phyloP scores from a whole-genome alignment of 495 filamentous ascomycete genomes.

The Friedmanniomyces simplex region DNA sequence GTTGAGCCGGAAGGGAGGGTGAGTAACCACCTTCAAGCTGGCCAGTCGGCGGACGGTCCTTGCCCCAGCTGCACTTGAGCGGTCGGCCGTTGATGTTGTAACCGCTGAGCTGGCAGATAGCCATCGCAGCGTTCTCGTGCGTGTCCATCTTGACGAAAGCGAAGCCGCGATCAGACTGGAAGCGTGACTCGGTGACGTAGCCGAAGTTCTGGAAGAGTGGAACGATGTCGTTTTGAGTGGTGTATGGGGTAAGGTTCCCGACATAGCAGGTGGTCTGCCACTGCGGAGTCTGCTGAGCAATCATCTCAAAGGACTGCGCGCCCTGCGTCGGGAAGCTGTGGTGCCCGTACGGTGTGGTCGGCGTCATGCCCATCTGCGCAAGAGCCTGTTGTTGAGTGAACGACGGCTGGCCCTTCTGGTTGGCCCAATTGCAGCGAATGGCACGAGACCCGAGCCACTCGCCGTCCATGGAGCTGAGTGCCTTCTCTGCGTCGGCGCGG shows the following conservation, averaged over 20 bases:
- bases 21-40: slow-evolving; percentile 76
- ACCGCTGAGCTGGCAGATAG: slow-evolving; percentile 92
- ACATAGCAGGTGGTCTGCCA: slow-evolving; percentile 99
- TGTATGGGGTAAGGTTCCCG: slow-evolving; percentile 96
- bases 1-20: slow-evolving; percentile 41
- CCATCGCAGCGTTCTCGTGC: slow-evolving; percentile 96
- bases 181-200: slow-evolving; percentile 90
- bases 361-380: slow-evolving; percentile 97
- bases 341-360: slow-evolving; percentile 90
- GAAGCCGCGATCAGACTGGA: slow-evolving; percentile 96
- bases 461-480: slow-evolving; percentile 93
- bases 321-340: slow-evolving; percentile 98
- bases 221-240: slow-evolving; percentile 86
- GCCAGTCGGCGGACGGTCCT: slow-evolving; percentile 86
- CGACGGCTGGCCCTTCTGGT: slow-evolving; percentile 98
- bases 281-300: slow-evolving; percentile 88
- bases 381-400: slow-evolving; percentile 96
- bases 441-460: slow-evolving; percentile 98
- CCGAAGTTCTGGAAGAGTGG: slow-evolving; percentile 98
- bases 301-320: slow-evolving; percentile 95
- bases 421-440: slow-evolving; percentile 99
- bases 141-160: slow-evolving; percentile 99
- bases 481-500: slow-evolving; percentile 87
- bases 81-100: slow-evolving; percentile 97
- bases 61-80: slow-evolving; percentile 99